Evolutionary conservation across 805 yeast genomes (phyloP), one percentile per base, ranked within the genome.

Genomic region (Sungouiozyma ichnusensis): DNA sequence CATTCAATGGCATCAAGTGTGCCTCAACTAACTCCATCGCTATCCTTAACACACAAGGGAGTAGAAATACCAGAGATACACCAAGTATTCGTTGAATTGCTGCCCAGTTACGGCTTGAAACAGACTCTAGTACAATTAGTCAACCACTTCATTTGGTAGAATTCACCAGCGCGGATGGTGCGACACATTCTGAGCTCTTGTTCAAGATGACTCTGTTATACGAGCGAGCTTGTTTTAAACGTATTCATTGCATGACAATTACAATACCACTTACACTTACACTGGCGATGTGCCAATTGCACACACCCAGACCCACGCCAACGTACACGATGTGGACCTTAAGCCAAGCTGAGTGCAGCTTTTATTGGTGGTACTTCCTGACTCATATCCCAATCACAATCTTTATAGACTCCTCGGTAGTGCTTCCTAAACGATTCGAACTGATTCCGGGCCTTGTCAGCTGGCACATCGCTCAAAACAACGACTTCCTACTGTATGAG

Each of bases 381-480:
- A 41, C 82, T 6, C 97, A 88, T 54, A 72, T 84, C 16, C 82
- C 88, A 13, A 75, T 85, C 53, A 81, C 96, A 0, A 45, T 85
- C 2, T 59, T 83, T 34, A 73, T 90, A 41, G 97, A 88, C 58
- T 74, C 87, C 11, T 68, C 81, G 2, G 72, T 85, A 38, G 79
- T 81, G 3, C 61, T 87, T 15, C 92, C 94, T 0, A 48, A 54
- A 6, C 52, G 63, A 18, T 71, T 71, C 16, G 57, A 57, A 5
- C 40, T 35, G 1, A 86, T 86, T 49, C 58, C 62, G 29, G 33
- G 29, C 1, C 52, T 85, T 14, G 63, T 78, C 14, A 63, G 67
- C 2, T 77, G 76, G 62, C 96, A 92, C 54, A 63, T 84, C 16
- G 33, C 57, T 3, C 48, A 60, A 15, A 85, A 87, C 64, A 75